Percentiles rank a stretch among this genome's conserved stretches.
Evolutionary conservation across 192 early-diverging fungal species (phyloP).

Genomic region (Coemansia guatemalensis): DNA sequence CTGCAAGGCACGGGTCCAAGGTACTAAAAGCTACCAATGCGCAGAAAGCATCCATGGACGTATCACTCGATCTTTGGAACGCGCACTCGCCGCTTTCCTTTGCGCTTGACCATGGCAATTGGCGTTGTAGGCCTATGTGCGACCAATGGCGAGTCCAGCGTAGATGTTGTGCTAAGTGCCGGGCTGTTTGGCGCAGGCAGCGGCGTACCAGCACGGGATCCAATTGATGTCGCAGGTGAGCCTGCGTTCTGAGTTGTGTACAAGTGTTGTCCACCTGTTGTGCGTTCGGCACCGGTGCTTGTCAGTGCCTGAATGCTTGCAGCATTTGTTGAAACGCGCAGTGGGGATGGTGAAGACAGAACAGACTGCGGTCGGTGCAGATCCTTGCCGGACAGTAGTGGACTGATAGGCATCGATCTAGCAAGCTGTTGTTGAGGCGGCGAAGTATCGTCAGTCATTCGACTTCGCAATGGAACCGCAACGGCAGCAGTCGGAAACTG

Average conservation of each 20-base stretch:
- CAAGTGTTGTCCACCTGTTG: not conserved
- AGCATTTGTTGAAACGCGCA: slow-evolving; percentile 7
- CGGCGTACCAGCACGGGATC: slow-evolving; percentile 10
- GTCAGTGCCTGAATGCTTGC: not conserved
- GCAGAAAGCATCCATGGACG: too few species aligned
- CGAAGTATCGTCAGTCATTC: not conserved
- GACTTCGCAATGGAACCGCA: not conserved
- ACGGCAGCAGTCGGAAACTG: too few species aligned
- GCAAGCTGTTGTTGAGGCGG: slow-evolving; percentile 1
- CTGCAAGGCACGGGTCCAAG: too few species aligned
- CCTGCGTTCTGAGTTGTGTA: too few species aligned
- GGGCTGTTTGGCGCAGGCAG: slow-evolving; percentile 8
- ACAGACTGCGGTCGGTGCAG: not conserved
- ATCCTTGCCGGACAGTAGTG: not conserved
- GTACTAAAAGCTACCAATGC: too few species aligned
- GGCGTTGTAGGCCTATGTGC: not conserved
- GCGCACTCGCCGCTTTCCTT: slow-evolving; percentile 53
- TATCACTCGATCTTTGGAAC: slow-evolving; percentile 40
- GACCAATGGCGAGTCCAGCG: slow-evolving; percentile 3
- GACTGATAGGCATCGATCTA: slow-evolving; percentile 2
- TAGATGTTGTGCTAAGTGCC: slow-evolving; percentile 14
- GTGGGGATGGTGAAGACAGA: slow-evolving; percentile 2
- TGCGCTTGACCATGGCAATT: slow-evolving; percentile 39
- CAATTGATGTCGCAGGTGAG: too few species aligned
- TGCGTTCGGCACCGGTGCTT: not conserved